Conservation (phyloP, 2,329 filamentous ascomycete genomes). For the Xylariomycetidae sp. region DNA sequence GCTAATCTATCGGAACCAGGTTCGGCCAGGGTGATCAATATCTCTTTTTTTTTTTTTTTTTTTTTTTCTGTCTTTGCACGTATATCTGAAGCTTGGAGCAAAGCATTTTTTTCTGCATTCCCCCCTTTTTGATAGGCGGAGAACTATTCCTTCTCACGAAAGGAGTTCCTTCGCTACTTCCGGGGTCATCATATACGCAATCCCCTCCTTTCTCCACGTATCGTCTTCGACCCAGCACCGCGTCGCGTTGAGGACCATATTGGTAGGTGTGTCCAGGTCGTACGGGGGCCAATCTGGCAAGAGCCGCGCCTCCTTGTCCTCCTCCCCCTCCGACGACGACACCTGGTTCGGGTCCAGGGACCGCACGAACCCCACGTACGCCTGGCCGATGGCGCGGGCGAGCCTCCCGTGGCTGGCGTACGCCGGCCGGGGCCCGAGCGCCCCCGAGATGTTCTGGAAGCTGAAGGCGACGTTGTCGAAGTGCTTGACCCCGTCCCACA, state of each 20-base stretch:
- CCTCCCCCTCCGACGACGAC: neutral
- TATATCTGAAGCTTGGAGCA: too few relatives aligned
- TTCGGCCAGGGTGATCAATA: too few relatives aligned
- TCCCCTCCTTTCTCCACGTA: constrained; percentile 40
- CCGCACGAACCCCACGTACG: constrained; percentile 39
- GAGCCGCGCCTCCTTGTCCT: neutral
- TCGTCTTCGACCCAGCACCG: constrained; percentile 39
- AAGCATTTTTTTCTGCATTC: too few relatives aligned
- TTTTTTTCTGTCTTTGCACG: too few relatives aligned
- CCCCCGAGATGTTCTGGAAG: constrained; percentile 44
- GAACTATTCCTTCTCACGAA: too few relatives aligned
- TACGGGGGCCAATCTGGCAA: constrained; percentile 18
- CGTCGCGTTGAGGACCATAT: constrained; percentile 40
- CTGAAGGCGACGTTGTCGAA: constrained; percentile 43
- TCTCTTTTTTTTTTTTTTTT: too few relatives aligned
- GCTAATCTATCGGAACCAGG: too few relatives aligned
- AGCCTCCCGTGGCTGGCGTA: constrained; percentile 32
- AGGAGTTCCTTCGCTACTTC: constrained; percentile 32
- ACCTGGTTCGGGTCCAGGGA: constrained; percentile 34
- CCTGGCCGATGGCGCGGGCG: constrained; percentile 31
- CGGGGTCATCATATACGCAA: constrained; percentile 35
- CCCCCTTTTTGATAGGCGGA: too few relatives aligned
- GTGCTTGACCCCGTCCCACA: constrained; percentile 37
- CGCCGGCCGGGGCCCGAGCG: constrained; percentile 37
- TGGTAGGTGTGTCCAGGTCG: constrained; percentile 30